Percentiles rank a stretch among this genome's conserved stretches.
Conservation (phyloP, 1,139 yeast genomes). For the Suhomyces maxii region DNA sequence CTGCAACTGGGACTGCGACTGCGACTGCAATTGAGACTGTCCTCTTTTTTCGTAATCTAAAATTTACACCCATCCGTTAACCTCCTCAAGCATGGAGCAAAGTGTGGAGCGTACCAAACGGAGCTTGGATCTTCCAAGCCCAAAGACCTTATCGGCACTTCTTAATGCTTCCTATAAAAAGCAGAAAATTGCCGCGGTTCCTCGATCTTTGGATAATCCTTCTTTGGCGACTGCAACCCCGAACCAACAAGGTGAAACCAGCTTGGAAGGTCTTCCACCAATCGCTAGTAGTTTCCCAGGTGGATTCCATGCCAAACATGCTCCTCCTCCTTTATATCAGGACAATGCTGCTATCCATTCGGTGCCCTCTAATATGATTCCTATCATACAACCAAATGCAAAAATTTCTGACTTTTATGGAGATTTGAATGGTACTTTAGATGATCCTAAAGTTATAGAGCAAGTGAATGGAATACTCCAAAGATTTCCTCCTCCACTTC, state of each 20-base stretch:
- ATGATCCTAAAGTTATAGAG: conserved; percentile 15
- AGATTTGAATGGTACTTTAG: conserved; percentile 28
- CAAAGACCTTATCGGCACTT: conserved; percentile 14
- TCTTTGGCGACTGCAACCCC: background rate
- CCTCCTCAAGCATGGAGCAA: conserved; percentile 5
- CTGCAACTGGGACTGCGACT: too few relatives aligned
- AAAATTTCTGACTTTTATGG: conserved; percentile 35
- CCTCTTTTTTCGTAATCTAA: background rate
- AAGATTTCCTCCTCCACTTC: conserved; percentile 45
- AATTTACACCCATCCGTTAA: background rate
- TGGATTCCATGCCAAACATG: background rate
- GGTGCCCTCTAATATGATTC: conserved; percentile 40
- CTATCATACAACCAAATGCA: conserved; percentile 37
- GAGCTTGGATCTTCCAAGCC: conserved; percentile 15
- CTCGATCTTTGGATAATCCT: conserved; percentile 8
- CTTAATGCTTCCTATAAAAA: conserved; percentile 11
- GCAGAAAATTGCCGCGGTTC: conserved; percentile 8
- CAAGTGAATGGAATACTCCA: conserved; percentile 30
- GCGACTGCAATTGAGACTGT: too few relatives aligned
- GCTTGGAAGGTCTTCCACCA: background rate
- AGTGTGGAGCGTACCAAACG: conserved; percentile 7
- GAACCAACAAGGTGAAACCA: background rate
- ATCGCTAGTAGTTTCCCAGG: background rate
- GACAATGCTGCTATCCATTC: conserved; percentile 21
- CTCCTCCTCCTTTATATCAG: conserved; percentile 3